Evolutionary conservation across 1,139 yeast genomes (phyloP), one percentile per base, ranked within the genome.

Genomic region (Geotrichum cucujoidarum): DNA sequence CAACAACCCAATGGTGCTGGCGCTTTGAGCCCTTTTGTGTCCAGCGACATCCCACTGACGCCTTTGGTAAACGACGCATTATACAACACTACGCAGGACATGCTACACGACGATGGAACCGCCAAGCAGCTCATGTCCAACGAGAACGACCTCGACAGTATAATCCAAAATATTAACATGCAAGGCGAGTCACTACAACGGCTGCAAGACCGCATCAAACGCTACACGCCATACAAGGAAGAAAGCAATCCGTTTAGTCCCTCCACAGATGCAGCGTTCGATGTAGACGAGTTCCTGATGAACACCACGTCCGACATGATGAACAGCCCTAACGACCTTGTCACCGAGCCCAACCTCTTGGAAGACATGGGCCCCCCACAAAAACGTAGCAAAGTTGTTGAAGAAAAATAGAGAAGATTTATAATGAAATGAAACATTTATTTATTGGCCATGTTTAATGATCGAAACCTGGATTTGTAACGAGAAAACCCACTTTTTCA

Each of bases 201-300:
- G 34, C 65, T 68, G 5, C 66, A 66, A 48, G 68, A 67, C 34
- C 62, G 68, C 66, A 57, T 67, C n/a, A 53, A 56, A 32, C 50
- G 52, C 35, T 53, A 58, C 38, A 53, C 53, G 14, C 60, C 61
- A 2, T 35, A 35, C 20, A 35, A 35, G n/a, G 40, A 39, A 4
- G 31, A 24, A 4, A 7, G 22, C 14, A 29, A 17, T 13, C 35
- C 20, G 14, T 4, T 29, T 10, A 41, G 34, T 24, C 43, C 46
- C 11, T 25, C 43, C 3, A 32, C 50, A 2, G 50, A 47, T 18
- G 38, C 50, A n/a, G 42, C 39, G 17, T 47, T 47, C 36, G 50
- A 47, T 35, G 50, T 47, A 4, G 46, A 47, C 46, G 50, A 47
- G 25, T 47, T 47, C 22, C 24, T 47, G 13, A 47, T 47, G 50